Base-by-base conservation (phyloP, 2,329 filamentous ascomycete species). In the Penicillium sp. region DNA sequence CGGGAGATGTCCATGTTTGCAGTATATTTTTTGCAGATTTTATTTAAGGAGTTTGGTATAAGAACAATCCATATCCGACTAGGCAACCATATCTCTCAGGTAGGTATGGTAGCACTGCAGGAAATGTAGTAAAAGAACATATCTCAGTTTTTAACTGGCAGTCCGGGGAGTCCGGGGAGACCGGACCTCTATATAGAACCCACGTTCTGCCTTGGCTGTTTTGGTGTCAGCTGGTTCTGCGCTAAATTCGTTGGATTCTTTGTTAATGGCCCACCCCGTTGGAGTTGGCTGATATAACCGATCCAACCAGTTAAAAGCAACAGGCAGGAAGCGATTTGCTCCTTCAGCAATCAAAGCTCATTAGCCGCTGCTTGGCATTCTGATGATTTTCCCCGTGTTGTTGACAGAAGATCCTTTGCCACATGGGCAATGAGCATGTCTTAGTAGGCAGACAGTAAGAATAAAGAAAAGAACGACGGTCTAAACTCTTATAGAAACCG, bases 1-100 rank as follows among this genome's bases (percentile, higher is more conserved):
- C 53, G 56, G 12, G 63, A 52, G 17, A 60, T 41, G 21, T 65
- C 60, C 62, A 64, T 65, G 4, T n/a, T 53, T 45, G n/a, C n/a
- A 36, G 35, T 21, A 21, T 29, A 25, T 13, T 36, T 4, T 9
- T 31, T 6, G 25, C 8, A 27, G 19, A 13, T 25, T 9, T 23
- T n/a, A 5, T 23, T 15, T 13, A 23, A 29, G 23, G 29, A 10
- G 31, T 17, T 9, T 23, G n/a, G 17, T 33, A 23, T 23, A 2
- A 44, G 36, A 5, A 5, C 23, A 19, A 35, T 2, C 9, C 9
- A 8, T n/a, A n/a, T 48, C 7, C 6, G 13, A 36, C n/a, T 38
- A 53, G 29, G 29, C 29, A 49, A 29, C 29, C n/a, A 53, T 19
- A 23, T 44, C 12, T 31, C 15, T 29, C 19, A 42, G 13, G 27